These are phyloP conservation scores for Austroboletus novae-zelandiae DNA, from an alignment of 1,284 basidiomycete genomes.

Conservation along the genomic window DNA sequence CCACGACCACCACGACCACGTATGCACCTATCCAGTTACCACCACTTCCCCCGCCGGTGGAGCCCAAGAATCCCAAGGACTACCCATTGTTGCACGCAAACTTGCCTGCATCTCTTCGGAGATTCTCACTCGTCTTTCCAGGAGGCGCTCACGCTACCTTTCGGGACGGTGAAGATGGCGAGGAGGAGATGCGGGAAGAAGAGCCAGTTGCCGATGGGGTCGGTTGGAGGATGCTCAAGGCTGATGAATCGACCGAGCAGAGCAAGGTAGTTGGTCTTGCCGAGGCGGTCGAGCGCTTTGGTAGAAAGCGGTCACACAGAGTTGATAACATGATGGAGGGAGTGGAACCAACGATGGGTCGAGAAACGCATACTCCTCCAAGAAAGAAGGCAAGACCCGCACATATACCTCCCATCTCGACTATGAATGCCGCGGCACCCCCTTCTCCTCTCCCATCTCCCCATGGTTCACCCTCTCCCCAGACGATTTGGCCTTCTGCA, in stretches of 20 bases:
- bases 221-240: conserved; percentile 72
- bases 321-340: conserved; percentile 75
- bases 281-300: conserved; percentile 79
- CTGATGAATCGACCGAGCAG: conserved; percentile 53
- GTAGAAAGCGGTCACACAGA: conserved; percentile 71
- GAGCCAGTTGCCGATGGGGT: conserved; percentile 62
- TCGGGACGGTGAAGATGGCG: conserved; percentile 60
- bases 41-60: conserved; percentile 60
- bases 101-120: conserved; percentile 65
- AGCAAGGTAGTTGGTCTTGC: conserved; percentile 58
- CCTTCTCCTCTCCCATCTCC: conserved; percentile 81
- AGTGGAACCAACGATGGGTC: conserved; percentile 56
- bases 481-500: conserved; percentile 71
- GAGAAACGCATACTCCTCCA: conserved; percentile 54
- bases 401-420: conserved; percentile 53
- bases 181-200: conserved; percentile 68
- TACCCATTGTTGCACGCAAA: conserved; percentile 73
- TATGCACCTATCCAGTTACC: conserved; percentile 80
- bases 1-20: conserved; percentile 79
- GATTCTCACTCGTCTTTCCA: conserved; percentile 75
- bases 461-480: conserved; percentile 74
- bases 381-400: conserved; percentile 72
- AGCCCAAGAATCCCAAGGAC: conserved; percentile 73
- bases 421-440: conserved; percentile 68
- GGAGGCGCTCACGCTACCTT: conserved; percentile 76